Conservation (phyloP, 1,284 basidiomycete genomes). For the Cutaneotrichosporon cutaneum region DNA sequence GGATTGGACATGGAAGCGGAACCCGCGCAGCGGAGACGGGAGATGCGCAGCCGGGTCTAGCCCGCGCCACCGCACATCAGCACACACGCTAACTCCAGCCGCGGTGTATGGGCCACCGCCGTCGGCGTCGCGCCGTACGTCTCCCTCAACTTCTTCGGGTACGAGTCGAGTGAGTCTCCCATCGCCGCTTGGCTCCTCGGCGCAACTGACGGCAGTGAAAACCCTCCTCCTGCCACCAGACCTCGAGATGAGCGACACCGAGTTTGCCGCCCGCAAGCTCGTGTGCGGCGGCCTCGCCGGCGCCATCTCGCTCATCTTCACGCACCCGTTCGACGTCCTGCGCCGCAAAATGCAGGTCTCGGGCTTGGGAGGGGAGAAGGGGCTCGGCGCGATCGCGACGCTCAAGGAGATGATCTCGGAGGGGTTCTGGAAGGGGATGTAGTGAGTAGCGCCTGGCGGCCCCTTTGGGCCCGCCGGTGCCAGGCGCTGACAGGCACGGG, state of each 20-base stretch:
- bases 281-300: conserved; percentile 58
- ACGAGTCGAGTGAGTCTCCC: conserved; percentile 39
- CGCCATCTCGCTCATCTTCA: conserved; percentile 83
- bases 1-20: background rate
- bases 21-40: background rate
- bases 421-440: conserved; percentile 59
- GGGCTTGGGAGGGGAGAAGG: conserved; percentile 58
- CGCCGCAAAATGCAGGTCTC: conserved; percentile 88
- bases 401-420: conserved; percentile 70
- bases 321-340: conserved; percentile 93
- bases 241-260: conserved; percentile 30
- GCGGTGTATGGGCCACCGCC: conserved; percentile 79
- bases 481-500: too few relatives aligned
- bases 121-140: conserved; percentile 89
- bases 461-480: too few relatives aligned
- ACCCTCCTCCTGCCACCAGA: conserved; percentile 32
- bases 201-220: conserved; percentile 31
- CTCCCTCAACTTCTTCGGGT: conserved; percentile 53
- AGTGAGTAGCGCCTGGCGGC: conserved; percentile 45
- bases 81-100: conserved; percentile 27
- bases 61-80: background rate
- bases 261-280: conserved; percentile 49
- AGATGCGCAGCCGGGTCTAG: background rate
- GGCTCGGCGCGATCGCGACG: conserved; percentile 69
- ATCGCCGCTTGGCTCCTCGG: background rate